These are phyloP conservation scores for Cinnamomum micranthum DNA, from an alignment of 164 flowering plant genomes.

Conservation along the genomic window DNA sequence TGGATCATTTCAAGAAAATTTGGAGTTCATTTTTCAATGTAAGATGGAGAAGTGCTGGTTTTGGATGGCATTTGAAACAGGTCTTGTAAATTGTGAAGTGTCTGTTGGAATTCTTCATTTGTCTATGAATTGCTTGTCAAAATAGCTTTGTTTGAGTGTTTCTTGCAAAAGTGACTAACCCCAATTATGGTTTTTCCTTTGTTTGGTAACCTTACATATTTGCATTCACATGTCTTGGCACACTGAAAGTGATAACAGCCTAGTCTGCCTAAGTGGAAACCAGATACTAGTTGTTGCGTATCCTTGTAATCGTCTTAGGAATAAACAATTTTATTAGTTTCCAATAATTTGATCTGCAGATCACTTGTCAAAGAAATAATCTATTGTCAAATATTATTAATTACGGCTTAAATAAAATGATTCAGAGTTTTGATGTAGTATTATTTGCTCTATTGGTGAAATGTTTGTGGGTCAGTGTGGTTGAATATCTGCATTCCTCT, in stretches of 20 bases:
- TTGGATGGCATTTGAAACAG: neutral
- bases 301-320: neutral
- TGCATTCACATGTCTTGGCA: neutral
- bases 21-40: slow-evolving; percentile 8
- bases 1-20: slow-evolving; percentile 10
- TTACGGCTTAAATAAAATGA: too few species aligned
- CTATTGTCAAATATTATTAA: too few species aligned
- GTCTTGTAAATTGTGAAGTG: neutral
- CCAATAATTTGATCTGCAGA: too few species aligned
- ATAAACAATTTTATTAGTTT: too few species aligned
- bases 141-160: neutral
- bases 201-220: neutral
- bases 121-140: neutral
- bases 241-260: neutral
- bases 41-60: neutral
- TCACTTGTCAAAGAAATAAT: too few species aligned
- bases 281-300: neutral
- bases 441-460: too few species aligned
- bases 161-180: neutral
- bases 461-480: too few species aligned
- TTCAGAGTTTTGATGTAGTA: too few species aligned
- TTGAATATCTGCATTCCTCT: too few species aligned
- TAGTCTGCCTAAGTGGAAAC: neutral
- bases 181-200: neutral
- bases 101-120: neutral